These are phyloP conservation scores for Echeveria elegans DNA, from an alignment of 164 flowering plant genomes.

Conservation along the genomic window DNA sequence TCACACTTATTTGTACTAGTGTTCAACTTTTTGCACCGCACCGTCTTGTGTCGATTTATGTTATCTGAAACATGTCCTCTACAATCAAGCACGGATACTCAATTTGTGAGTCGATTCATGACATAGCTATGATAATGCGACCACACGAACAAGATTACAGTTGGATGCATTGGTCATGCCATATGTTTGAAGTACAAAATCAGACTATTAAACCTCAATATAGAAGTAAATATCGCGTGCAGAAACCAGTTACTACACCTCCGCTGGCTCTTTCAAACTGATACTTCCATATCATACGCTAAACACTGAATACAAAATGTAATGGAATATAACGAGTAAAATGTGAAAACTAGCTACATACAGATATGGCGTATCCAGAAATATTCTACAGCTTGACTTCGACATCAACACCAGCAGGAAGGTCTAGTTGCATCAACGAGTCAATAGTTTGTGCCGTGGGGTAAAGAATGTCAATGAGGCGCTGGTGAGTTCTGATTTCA, in stretches of 20 bases:
- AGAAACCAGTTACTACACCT: too few species aligned
- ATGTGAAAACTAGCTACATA: background rate
- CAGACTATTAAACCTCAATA: background rate
- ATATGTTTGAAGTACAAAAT: background rate
- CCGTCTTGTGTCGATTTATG: too few species aligned
- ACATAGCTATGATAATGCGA: background rate
- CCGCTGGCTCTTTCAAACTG: too few species aligned
- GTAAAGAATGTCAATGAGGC: slow-evolving; percentile 81
- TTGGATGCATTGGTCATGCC: background rate
- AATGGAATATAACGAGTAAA: background rate
- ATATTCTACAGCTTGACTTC: too few species aligned
- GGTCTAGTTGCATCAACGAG: background rate
- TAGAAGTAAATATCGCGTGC: too few species aligned
- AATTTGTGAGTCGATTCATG: too few species aligned
- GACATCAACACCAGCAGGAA: too few species aligned
- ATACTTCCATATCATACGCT: too few species aligned
- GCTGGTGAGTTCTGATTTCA: slow-evolving; percentile 92
- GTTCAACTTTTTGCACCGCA: too few species aligned
- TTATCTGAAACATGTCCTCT: too few species aligned
- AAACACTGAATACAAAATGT: background rate
- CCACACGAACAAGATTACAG: background rate
- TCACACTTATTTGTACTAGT: background rate
- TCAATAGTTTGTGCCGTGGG: slow-evolving; percentile 97
- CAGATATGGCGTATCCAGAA: too few species aligned
- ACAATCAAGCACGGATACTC: too few species aligned